phyloP scores from a whole-genome alignment of 331 rosid genomes.

The Pyrus hybrid region DNA sequence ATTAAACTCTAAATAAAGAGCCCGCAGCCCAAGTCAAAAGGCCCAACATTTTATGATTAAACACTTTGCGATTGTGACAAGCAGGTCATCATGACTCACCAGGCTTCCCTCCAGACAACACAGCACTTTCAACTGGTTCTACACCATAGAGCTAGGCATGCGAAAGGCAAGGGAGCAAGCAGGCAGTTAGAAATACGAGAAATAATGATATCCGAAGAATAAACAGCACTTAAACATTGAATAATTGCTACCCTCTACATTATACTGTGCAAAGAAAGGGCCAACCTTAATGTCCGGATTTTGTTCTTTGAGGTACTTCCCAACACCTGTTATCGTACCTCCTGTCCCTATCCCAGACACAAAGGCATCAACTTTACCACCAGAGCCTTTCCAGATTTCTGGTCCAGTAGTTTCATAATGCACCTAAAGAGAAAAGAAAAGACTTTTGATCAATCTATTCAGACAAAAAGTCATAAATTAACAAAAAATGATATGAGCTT shows the following conservation, averaged over 20 bases:
- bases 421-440: constrained; percentile 26
- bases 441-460: background rate
- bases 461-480: background rate
- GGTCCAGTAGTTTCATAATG: constrained; percentile 96
- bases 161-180: background rate
- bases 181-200: background rate
- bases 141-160: constrained; percentile 59
- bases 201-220: background rate
- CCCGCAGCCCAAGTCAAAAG: background rate
- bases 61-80: background rate
- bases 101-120: constrained; percentile 81
- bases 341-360: constrained; percentile 98
- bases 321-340: constrained; percentile 90
- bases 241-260: background rate
- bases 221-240: background rate
- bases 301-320: constrained; percentile 79
- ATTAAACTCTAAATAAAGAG: too few species aligned
- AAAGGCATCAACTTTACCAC: constrained; percentile 65
- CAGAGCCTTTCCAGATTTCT: constrained; percentile 78
- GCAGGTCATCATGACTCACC: constrained; percentile 39
- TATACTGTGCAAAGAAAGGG: background rate
- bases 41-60: too few species aligned
- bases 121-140: constrained; percentile 88
- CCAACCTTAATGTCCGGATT: constrained; percentile 76
- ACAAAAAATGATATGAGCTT: background rate